Percentiles rank a stretch among this genome's conserved stretches.
Conservation (phyloP, 2,329 filamentous ascomycete species). For the Cytospora paraplurivora region DNA sequence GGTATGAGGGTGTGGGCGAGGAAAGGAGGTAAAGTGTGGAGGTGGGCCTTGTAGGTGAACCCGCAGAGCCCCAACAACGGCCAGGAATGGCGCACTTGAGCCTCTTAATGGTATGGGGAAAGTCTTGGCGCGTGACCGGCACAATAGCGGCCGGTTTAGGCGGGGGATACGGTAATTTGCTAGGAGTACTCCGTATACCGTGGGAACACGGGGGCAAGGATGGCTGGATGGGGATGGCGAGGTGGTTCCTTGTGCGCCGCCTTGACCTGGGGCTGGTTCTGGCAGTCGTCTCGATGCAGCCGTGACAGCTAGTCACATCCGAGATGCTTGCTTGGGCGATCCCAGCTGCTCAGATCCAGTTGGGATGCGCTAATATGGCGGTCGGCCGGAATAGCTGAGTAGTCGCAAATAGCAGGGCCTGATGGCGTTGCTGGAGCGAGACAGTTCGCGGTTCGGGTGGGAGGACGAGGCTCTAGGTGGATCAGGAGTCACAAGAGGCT, state of each 20-base stretch:
- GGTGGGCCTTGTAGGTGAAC: constrained; percentile 24
- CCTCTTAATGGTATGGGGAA: constrained; percentile 29
- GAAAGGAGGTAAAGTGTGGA: constrained; percentile 26
- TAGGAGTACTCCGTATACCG: constrained; percentile 20
- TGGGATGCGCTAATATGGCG: constrained; percentile 10
- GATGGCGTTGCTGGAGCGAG: constrained; percentile 11
- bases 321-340: background rate
- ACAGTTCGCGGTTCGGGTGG: constrained; percentile 12
- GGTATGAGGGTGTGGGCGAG: constrained; percentile 17
- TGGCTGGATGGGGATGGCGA: constrained; percentile 15
- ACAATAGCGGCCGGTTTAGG: constrained; percentile 26
- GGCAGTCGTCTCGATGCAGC: constrained; percentile 6
- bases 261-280: constrained; percentile 8
- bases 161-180: constrained; percentile 25
- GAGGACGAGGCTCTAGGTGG: constrained; percentile 23
- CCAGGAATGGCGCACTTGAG: constrained; percentile 28
- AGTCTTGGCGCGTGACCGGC: constrained; percentile 28
- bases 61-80: constrained; percentile 29
- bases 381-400: background rate
- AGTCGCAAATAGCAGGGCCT: constrained; percentile 1
- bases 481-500: background rate
- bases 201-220: constrained; percentile 27
- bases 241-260: constrained; percentile 16
- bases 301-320: constrained; percentile 11
- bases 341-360: background rate